phyloP scores from a whole-genome alignment of 1,284 basidiomycete species.

The Pterulicium gracile region DNA sequence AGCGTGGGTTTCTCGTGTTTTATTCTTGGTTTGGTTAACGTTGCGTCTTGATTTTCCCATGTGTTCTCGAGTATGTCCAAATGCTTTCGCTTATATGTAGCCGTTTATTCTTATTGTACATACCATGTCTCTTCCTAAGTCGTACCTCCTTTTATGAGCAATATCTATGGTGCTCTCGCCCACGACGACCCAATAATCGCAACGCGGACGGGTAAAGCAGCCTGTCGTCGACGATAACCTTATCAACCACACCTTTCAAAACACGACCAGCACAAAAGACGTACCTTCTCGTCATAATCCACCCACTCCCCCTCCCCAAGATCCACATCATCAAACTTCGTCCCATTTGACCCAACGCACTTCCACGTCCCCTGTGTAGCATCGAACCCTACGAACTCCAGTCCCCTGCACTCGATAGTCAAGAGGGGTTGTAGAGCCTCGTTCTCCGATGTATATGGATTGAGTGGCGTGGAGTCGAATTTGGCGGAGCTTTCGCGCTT shows the following conservation, averaged over 20 bases:
- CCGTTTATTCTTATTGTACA: too few species aligned
- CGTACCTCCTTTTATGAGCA: too few species aligned
- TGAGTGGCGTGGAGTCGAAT: slow-evolving; percentile 45
- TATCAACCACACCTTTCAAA: too few species aligned
- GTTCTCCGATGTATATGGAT: slow-evolving; percentile 49
- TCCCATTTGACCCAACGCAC: slow-evolving; percentile 48
- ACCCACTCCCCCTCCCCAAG: slow-evolving; percentile 61
- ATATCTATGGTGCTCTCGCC: slow-evolving; percentile 40
- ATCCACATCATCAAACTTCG: slow-evolving; percentile 51
- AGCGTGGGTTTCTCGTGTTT: too few species aligned
- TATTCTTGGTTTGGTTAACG: too few species aligned
- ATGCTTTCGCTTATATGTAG: too few species aligned
- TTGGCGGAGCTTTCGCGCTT: slow-evolving; percentile 73
- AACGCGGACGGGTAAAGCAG: slow-evolving; percentile 50
- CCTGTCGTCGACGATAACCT: slow-evolving; percentile 24
- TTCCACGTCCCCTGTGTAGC: slow-evolving; percentile 63
- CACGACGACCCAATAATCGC: slow-evolving; percentile 53
- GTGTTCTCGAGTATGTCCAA: too few species aligned
- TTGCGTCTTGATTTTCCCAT: too few species aligned
- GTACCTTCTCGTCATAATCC: slow-evolving; percentile 76
- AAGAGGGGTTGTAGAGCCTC: slow-evolving; percentile 51
- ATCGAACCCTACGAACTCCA: slow-evolving; percentile 67
- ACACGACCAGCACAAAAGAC: too few species aligned
- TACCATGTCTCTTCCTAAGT: too few species aligned
- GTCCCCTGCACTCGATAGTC: slow-evolving; percentile 64